Base-by-base conservation (phyloP, 2,329 filamentous ascomycete species). In the Arthroderma uncinatum region DNA sequence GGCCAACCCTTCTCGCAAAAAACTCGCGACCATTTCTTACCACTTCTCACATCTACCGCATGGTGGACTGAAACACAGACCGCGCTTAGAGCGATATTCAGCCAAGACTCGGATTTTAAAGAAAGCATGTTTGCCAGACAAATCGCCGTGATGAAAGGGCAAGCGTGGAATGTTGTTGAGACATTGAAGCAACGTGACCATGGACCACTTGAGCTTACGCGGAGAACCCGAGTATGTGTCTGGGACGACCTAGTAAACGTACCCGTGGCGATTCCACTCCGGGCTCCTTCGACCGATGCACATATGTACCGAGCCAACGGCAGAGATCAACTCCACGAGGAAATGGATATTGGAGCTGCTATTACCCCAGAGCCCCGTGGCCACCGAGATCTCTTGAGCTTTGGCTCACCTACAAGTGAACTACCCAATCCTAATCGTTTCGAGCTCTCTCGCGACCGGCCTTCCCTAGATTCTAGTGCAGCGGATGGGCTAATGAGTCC, bases 121-220 rank as follows among this genome's bases (percentile, higher is more conserved):
- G 93, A 98, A 74, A 86, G 89, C 72, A 98, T 98, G 93, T 98
- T 95, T 73, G 89, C 89, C n/a, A 84, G 89, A 63, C 93, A 98
- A 68, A 94, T 98, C 60, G 92, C 93, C 0, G 93, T 98, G 59
- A 95, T 98, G 89, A 98, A 98, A 73, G 93, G 93, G 9, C 93
- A 98, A 69, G 93, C 93, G 0, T 98, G 93, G 90, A 98, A 98
- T 68, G 93, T 98, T 0, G 93, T 98, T 3, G 93, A 98, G 74
- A 96, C 93, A 0, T 79, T 98, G 60, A 98, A 98, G 71, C 87
- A 87, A 16, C 78, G 83, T 0, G 93, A 97, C 67, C 92, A 97
- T 67, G 93, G 93, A 0, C 93, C 93, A 0, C 77, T 98, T 16
- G 93, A 97, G 73, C 81, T 98, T 55, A 97, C 93, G 3, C 82